Percentiles rank a stretch among this genome's conserved stretches.
phyloP scores from a whole-genome alignment of 306 rosid genomes.

The Glycine tomentella region DNA sequence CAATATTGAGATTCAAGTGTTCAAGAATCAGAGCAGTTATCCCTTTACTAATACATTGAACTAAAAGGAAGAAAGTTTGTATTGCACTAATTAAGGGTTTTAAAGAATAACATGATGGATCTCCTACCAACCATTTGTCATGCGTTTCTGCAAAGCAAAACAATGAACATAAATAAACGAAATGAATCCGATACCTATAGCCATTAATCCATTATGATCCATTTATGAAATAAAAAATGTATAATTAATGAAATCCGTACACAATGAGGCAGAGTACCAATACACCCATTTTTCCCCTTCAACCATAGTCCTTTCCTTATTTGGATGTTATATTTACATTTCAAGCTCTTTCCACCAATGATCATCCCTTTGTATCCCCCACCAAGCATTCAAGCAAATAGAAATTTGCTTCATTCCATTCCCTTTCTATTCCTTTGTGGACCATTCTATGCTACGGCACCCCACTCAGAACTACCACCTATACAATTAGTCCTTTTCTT shows the following conservation, averaged over 20 bases:
- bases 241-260: not conserved
- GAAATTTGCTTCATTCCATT: not conserved
- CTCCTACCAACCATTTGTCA: constrained; percentile 15
- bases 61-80: not conserved
- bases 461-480: not conserved
- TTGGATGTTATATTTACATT: not conserved
- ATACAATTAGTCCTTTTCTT: not conserved
- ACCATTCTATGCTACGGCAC: too few relatives aligned
- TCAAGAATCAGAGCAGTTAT: not conserved
- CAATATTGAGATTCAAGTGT: not conserved
- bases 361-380: not conserved
- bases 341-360: not conserved
- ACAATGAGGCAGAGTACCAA: constrained; percentile 15
- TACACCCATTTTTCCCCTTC: not conserved
- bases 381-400: constrained; percentile 7
- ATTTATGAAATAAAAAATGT: not conserved
- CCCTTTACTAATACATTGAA: not conserved
- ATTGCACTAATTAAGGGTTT: not conserved
- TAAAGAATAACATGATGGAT: constrained; percentile 11
- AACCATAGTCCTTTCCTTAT: not conserved
- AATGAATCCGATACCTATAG: constrained; percentile 14
- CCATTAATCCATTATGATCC: constrained; percentile 6
- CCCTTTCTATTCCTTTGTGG: too few relatives aligned
- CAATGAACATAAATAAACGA: not conserved
- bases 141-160: not conserved